Evolutionary conservation across 1,284 basidiomycete species (phyloP).

Genomic region (Apiotrichum akiyoshidainum): DNA sequence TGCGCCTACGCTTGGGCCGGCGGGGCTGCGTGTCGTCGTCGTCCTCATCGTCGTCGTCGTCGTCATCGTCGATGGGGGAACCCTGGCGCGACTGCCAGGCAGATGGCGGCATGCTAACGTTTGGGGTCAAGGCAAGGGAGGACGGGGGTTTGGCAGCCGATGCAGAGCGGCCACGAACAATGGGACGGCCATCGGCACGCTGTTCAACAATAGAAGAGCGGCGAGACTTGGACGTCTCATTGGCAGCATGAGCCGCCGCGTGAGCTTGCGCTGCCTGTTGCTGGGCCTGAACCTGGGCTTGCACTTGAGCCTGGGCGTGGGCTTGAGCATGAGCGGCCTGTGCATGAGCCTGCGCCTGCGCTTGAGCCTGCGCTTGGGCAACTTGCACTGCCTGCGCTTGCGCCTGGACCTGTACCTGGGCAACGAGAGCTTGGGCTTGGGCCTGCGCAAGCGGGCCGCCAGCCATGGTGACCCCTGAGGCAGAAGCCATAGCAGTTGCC

Average conservation of each 20-base stretch:
- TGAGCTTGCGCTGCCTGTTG: slow-evolving; percentile 9
- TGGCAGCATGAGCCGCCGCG: slow-evolving; percentile 2
- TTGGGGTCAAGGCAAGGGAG: slow-evolving; percentile 24
- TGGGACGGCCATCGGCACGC: slow-evolving; percentile 41
- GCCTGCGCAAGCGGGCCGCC: slow-evolving; percentile 9
- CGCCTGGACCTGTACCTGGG: slow-evolving; percentile 16
- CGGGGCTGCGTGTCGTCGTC: slow-evolving; percentile 38
- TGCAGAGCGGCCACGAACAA: slow-evolving; percentile 37
- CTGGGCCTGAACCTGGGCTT: slow-evolving; percentile 8
- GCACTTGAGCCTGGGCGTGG: slow-evolving; percentile 23
- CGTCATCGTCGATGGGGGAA: slow-evolving; percentile 37
- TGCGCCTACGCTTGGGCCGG: slow-evolving; percentile 38
- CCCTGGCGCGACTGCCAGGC: slow-evolving; percentile 42
- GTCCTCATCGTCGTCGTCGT: slow-evolving; percentile 40
- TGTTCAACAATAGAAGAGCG: slow-evolving; percentile 21
- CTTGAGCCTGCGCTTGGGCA: slow-evolving; percentile 15
- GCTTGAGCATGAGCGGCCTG: slow-evolving; percentile 26
- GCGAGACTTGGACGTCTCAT: slow-evolving; percentile 12
- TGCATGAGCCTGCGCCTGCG: slow-evolving; percentile 16
- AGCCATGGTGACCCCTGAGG: slow-evolving; percentile 1
- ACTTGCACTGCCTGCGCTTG: slow-evolving; percentile 9
- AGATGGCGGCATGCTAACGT: slow-evolving; percentile 41
- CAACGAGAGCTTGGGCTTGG: slow-evolving; percentile 9
- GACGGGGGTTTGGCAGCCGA: slow-evolving; percentile 34
- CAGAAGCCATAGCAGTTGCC: slow-evolving; percentile 13